These are phyloP conservation scores for Mangifera indica DNA, from an alignment of 345 rosid species.

Conservation along the genomic window DNA sequence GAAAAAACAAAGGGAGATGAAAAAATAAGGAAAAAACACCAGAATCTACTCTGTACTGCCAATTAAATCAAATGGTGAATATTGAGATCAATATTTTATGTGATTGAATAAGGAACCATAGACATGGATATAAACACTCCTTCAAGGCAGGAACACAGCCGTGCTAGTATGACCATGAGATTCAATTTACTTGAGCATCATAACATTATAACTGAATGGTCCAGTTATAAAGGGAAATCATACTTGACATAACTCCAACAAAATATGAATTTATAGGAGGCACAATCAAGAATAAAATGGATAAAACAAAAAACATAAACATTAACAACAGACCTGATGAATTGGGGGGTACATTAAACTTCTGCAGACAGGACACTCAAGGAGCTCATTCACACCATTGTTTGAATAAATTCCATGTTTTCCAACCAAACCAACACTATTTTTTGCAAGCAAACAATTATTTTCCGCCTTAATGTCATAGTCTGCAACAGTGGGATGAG, in stretches of 20 bases:
- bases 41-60: too few species aligned
- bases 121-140: too few species aligned
- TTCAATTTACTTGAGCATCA: not conserved
- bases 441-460: conserved; percentile 23
- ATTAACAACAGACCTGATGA: conserved; percentile 51
- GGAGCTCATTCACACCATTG: conserved; percentile 51
- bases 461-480: conserved; percentile 29
- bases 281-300: not conserved
- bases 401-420: conserved; percentile 39
- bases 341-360: conserved; percentile 63
- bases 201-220: not conserved
- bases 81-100: too few species aligned
- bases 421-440: conserved; percentile 29
- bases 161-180: not conserved
- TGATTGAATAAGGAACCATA: too few species aligned
- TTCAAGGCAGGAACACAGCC: too few species aligned
- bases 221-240: not conserved
- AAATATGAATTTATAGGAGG: not conserved
- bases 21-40: too few species aligned
- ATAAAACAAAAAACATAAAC: not conserved
- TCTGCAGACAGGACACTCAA: conserved; percentile 57
- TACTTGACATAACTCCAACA: not conserved
- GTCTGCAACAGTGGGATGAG: conserved; percentile 22
- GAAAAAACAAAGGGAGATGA: too few species aligned
- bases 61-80: too few species aligned